Percentiles rank a stretch among this genome's conserved stretches.
These are phyloP conservation scores for Linum trigynum DNA, from an alignment of 345 rosid genomes.

Conservation along the genomic window DNA sequence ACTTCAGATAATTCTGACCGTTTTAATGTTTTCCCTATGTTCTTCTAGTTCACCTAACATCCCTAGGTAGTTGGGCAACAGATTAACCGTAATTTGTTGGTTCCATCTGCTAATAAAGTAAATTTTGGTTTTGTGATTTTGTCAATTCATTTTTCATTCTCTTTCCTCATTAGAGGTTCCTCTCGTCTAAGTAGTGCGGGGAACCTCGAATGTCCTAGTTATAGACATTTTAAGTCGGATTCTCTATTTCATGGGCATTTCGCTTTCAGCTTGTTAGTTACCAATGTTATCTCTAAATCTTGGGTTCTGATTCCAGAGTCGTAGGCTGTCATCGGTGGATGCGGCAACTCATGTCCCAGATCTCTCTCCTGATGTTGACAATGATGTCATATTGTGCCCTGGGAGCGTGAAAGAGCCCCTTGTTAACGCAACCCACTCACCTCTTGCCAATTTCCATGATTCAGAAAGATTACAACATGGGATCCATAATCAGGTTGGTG, in stretches of 20 bases:
- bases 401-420: conserved; percentile 31
- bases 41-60: neutral
- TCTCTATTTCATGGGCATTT: neutral
- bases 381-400: conserved; percentile 44
- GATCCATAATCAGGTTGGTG: conserved; percentile 46
- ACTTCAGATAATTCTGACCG: neutral
- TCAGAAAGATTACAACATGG: conserved; percentile 56
- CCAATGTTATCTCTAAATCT: too few species aligned
- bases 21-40: neutral
- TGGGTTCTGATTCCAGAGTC: conserved; percentile 29
- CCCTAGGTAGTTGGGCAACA: neutral
- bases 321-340: conserved; percentile 20
- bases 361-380: conserved; percentile 25
- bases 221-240: neutral
- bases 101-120: too few species aligned
- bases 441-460: conserved; percentile 67
- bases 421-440: conserved; percentile 49
- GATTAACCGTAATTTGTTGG: neutral
- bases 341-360: conserved; percentile 28
- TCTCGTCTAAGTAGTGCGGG: too few species aligned
- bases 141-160: neutral
- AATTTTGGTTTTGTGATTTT: neutral
- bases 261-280: too few species aligned
- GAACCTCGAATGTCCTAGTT: too few species aligned
- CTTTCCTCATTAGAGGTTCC: neutral